Conservation (phyloP, 208 protist genomes). For the Angomonas deanei region DNA sequence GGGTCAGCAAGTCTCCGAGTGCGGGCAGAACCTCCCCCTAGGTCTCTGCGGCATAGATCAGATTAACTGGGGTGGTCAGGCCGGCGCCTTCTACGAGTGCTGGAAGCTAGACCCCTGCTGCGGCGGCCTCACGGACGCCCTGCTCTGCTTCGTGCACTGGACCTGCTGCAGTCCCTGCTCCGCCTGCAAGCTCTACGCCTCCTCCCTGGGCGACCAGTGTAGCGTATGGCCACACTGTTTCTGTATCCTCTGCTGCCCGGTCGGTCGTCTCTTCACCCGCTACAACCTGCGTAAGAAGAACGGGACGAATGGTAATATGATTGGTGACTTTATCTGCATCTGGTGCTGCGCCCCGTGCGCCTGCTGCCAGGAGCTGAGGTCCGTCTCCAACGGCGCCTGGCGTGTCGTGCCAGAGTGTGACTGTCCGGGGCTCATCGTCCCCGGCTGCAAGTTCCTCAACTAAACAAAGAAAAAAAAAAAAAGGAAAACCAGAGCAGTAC, state of each 20-base stretch:
- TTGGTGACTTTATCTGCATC: conserved; percentile 68
- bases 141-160: conserved; percentile 61
- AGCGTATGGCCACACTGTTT: conserved; percentile 66
- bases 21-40: conserved; percentile 27
- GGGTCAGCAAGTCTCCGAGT: conserved; percentile 41
- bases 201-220: conserved; percentile 54
- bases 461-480: not conserved
- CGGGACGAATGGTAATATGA: conserved; percentile 64
- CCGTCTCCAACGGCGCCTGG: conserved; percentile 44
- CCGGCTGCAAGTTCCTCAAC: conserved; percentile 44
- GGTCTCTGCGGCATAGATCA: conserved; percentile 60
- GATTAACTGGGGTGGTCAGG: conserved; percentile 55
- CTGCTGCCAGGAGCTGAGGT: conserved; percentile 75
- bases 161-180: conserved; percentile 35
- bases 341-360: conserved; percentile 62
- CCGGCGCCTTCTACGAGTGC: conserved; percentile 63
- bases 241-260: conserved; percentile 54
- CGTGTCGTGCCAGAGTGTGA: conserved; percentile 46
- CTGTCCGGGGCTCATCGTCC: conserved; percentile 29
- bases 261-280: conserved; percentile 64
- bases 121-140: conserved; percentile 33
- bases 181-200: conserved; percentile 66
- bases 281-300: conserved; percentile 82
- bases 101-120: conserved; percentile 72
- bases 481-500: not conserved